Evolutionary conservation across 2,329 filamentous ascomycete genomes (phyloP), one percentile per base, ranked within the genome.

Genomic region (Zymoseptoria pseudotritici): DNA sequence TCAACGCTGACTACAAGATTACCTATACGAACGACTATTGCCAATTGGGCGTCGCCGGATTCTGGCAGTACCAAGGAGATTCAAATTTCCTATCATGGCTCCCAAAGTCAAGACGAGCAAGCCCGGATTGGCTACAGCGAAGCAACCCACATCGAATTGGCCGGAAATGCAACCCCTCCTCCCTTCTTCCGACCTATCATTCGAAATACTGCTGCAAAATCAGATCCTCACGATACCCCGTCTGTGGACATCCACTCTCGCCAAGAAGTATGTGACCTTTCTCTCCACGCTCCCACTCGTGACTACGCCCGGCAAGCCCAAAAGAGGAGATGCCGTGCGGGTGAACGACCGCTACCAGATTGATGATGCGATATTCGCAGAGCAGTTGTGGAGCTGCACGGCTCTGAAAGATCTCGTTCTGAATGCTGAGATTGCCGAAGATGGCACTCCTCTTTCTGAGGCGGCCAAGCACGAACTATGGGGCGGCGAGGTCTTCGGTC

Each of bases 331-430:
- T 58, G 91, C 91, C 1, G 82, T 90, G 7, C 82, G 93, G 42
- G 89, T 96, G 53, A 97, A 97, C 72, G 93, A 97, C 72, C 85
- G 93, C 10, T 96, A 88, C 68, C 90, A 96, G 75, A 78, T 96
- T 20, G 79, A 91, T 26, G 92, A 97, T 75, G 75, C 83, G 26
- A 74, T 65, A 0, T 96, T 97, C 73, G 89, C 92, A 0, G 80
- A 85, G 67, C 79, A 82, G 58, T 74, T 97, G 13, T 97, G 92
- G 91, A 80, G 81, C 52, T 81, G 84, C 63, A 96, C 91, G 1
- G 88, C 87, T 0, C 74, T 97, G 64, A 86, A 82, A 67, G 83
- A 88, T 52, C 78, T 87, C 1, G 67, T 81, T 67, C 62, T 74
- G 70, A 56, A 75, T 70, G 59, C 77, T 68, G 54, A 69, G 49